phyloP scores from a whole-genome alignment of 306 rosid species.

The Cyclanthera cordifolia region DNA sequence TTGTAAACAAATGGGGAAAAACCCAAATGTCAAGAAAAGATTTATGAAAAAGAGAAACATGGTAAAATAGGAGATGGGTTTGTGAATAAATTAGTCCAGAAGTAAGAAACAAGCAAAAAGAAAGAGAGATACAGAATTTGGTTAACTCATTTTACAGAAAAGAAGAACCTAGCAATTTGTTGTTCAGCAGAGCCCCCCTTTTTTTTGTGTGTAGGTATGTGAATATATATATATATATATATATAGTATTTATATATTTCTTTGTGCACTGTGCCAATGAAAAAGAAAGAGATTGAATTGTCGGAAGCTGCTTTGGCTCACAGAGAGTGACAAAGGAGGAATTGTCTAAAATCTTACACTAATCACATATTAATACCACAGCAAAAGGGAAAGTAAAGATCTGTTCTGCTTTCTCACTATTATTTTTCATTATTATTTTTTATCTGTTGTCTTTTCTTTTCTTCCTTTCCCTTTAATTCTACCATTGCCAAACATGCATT shows the following conservation, averaged over 20 bases:
- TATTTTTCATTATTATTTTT: too few relatives aligned
- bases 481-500: too few relatives aligned
- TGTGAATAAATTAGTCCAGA: too few relatives aligned
- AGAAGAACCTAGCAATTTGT: background rate
- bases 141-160: background rate
- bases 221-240: background rate
- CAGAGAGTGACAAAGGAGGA: too few relatives aligned
- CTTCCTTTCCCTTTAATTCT: too few relatives aligned
- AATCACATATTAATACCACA: too few relatives aligned
- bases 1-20: conserved; percentile 13
- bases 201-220: background rate
- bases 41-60: background rate
- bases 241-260: background rate
- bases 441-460: too few relatives aligned
- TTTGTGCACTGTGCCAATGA: background rate
- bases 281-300: conserved; percentile 3
- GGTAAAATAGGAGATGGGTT: background rate
- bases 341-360: too few relatives aligned
- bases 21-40: background rate
- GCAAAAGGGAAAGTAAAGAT: too few relatives aligned
- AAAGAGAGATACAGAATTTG: background rate
- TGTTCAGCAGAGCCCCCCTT: background rate
- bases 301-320: background rate
- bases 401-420: too few relatives aligned
- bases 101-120: background rate